Evolutionary conservation across 345 rosid species (phyloP), one percentile per base, ranked within the genome.

Genomic region (Syzygium aqueum): DNA sequence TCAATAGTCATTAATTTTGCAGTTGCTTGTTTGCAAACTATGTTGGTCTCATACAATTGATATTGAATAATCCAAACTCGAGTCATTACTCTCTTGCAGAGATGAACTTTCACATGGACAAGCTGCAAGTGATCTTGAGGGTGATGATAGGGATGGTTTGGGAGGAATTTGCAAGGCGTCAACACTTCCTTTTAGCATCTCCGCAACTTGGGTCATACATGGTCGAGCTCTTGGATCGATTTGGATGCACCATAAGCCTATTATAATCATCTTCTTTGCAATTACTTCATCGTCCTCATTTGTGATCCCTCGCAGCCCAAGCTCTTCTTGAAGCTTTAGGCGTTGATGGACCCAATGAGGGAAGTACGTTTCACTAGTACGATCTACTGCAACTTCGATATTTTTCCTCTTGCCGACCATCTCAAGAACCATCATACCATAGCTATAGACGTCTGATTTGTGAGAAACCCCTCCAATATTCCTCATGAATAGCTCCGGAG

Each of bases 401-500:
- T 12, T 84, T 19, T 63, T 84, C 37, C 43, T 61, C 4, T 8
- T 57, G 2, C 84, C 84, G 0, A 33, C 40, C 86, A 84, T 84
- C 83, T 87, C 86, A 0, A 85, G 7, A 43, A 91, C 28, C 90
- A 89, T 59, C 92, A 88, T 89, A 13, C 90, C 88, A 4, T 65
- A 91, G 37, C 92, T 93, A 40, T 91, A 91, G 16, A 91, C 92
- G 84, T 91, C 92, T 2, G 89, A 90, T 85, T 91, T 92, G 49
- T 88, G 90, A 0, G 93, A 91, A 65, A 89, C 92, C 85, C 84
- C 89, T 77, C 94, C 93, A 57, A 87, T 90, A 84, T 33, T 85
- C 53, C 89, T 90, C 17, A 65, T 49, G 85, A 88, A 52, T 37
- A 91, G 53, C 84, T 92, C 91, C 4, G 91, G 93, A 49, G 94